Evolutionary conservation across 1,284 basidiomycete species (phyloP).

Genomic region (Apiotrichum gracile): DNA sequence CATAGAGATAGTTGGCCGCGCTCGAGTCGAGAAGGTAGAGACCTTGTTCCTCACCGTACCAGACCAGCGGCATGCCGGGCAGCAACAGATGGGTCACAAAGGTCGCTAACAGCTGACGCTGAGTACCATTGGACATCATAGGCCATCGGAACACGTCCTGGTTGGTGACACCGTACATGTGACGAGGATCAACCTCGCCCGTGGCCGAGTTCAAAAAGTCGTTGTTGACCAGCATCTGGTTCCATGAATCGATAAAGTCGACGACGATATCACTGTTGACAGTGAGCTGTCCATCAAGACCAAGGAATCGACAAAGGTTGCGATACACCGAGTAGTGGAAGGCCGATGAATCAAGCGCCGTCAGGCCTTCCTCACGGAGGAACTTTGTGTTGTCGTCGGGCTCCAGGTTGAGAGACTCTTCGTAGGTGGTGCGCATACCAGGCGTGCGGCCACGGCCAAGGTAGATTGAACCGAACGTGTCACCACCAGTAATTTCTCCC

Average conservation of each 20-base stretch:
- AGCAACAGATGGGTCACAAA: constrained; percentile 74
- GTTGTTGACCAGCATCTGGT: constrained; percentile 77
- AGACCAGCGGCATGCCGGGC: constrained; percentile 79
- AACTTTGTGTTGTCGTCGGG: constrained; percentile 64
- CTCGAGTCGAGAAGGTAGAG: constrained; percentile 77
- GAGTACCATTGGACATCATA: constrained; percentile 71
- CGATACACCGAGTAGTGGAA: constrained; percentile 93
- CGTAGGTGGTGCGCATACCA: constrained; percentile 55
- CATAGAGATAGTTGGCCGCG: constrained; percentile 74
- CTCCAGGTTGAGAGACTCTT: constrained; percentile 57
- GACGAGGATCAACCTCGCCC: constrained; percentile 66
- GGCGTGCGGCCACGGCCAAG: constrained; percentile 79
- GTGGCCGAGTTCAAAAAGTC: constrained; percentile 72
- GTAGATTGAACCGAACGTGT: constrained; percentile 80
- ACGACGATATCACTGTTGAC: constrained; percentile 74
- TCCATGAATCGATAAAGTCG: constrained; percentile 82
- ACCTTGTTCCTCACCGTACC: constrained; percentile 80
- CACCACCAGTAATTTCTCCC: constrained; percentile 90
- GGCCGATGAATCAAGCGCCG: constrained; percentile 67
- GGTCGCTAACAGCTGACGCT: constrained; percentile 64
- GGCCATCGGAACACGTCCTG: constrained; percentile 93
- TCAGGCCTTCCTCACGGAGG: constrained; percentile 59
- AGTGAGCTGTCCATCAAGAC: constrained; percentile 85
- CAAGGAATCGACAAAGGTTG: constrained; percentile 70
- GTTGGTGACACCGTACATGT: constrained; percentile 84